Evolutionary conservation across 2,329 filamentous ascomycete genomes (phyloP).

Genomic region (Truncatella angustata): DNA sequence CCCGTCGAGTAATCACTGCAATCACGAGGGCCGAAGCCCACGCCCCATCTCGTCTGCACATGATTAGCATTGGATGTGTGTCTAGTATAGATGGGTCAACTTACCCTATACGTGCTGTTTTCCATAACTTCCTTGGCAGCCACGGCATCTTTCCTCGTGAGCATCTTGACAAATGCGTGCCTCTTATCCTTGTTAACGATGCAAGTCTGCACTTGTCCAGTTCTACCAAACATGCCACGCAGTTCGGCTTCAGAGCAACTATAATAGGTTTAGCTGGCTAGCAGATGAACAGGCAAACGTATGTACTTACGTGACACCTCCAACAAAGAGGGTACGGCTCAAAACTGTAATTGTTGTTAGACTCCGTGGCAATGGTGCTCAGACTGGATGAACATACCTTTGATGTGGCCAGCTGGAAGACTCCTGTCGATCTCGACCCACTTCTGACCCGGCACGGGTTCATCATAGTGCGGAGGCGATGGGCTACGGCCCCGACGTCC

Average conservation of each 20-base stretch:
- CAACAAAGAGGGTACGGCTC: constrained; percentile 93
- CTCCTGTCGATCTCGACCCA: constrained; percentile 76
- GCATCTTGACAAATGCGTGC: constrained; percentile 99
- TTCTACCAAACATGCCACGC: constrained; percentile 74
- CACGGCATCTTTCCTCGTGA: constrained; percentile 81
- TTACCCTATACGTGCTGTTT: constrained; percentile 69
- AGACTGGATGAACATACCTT: constrained; percentile 44
- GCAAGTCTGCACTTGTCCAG: constrained; percentile 89
- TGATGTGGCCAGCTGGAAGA: constrained; percentile 76
- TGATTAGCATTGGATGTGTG: constrained; percentile 10
- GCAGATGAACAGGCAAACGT: background rate
- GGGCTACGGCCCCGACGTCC: constrained; percentile 66
- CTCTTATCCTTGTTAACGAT: constrained; percentile 98
- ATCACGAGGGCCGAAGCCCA: constrained; percentile 93
- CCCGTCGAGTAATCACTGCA: constrained; percentile 95
- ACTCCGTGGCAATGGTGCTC: background rate
- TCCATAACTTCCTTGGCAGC: constrained; percentile 86
- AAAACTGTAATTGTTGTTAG: constrained; percentile 55
- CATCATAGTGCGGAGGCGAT: constrained; percentile 43
- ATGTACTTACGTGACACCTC: constrained; percentile 78
- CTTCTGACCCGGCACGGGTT: constrained; percentile 48
- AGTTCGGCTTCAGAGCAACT: constrained; percentile 80
- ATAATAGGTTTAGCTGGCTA: constrained; percentile 8
- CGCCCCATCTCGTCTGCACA: constrained; percentile 85
- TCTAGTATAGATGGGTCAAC: constrained; percentile 26